A percentile compares a stretch with the other conserved stretches of the same genome.
Evolutionary conservation across 2,329 filamentous ascomycete genomes (phyloP).

Genomic region (Dothidotthia symphoricarpi): DNA sequence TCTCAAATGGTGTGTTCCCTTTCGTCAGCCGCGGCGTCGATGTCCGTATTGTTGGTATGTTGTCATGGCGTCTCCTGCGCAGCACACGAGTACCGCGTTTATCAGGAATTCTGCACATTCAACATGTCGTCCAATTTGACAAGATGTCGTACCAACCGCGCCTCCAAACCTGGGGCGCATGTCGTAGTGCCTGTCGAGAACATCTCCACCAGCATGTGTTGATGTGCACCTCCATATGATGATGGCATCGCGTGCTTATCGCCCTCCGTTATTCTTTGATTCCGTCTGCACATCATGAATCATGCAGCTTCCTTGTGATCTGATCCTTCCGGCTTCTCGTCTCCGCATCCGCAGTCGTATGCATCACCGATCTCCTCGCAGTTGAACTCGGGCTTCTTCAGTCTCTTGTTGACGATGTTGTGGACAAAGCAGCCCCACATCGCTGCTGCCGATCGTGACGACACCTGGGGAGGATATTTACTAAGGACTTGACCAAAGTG

Average conservation of each 20-base stretch:
- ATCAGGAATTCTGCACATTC: too few relatives aligned
- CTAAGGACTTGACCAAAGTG: constrained; percentile 62
- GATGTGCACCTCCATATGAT: constrained; percentile 6
- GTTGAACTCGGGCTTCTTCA: constrained; percentile 61
- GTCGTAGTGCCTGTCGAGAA: background rate
- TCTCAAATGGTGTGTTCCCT: constrained; percentile 7
- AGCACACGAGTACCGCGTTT: too few relatives aligned
- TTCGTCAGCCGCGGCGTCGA: too few relatives aligned
- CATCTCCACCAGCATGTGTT: constrained; percentile 1
- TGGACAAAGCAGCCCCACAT: constrained; percentile 67
- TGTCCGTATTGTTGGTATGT: too few relatives aligned
- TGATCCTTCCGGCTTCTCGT: constrained; percentile 47
- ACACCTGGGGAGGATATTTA: constrained; percentile 64
- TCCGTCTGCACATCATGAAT: constrained; percentile 9
- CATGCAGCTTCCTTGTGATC: constrained; percentile 18
- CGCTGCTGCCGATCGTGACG: constrained; percentile 60
- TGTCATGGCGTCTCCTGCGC: too few relatives aligned
- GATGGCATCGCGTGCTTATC: constrained; percentile 10
- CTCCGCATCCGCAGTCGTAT: constrained; percentile 65
- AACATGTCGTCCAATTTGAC: too few relatives aligned
- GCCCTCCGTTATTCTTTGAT: constrained; percentile 10
- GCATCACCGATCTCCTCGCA: constrained; percentile 65
- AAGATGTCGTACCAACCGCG: too few relatives aligned
- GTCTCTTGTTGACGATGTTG: constrained; percentile 63
- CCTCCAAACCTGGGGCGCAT: too few relatives aligned